These are phyloP conservation scores for Vanrija humicola DNA, from an alignment of 1,284 basidiomycete species.

Conservation along the genomic window DNA sequence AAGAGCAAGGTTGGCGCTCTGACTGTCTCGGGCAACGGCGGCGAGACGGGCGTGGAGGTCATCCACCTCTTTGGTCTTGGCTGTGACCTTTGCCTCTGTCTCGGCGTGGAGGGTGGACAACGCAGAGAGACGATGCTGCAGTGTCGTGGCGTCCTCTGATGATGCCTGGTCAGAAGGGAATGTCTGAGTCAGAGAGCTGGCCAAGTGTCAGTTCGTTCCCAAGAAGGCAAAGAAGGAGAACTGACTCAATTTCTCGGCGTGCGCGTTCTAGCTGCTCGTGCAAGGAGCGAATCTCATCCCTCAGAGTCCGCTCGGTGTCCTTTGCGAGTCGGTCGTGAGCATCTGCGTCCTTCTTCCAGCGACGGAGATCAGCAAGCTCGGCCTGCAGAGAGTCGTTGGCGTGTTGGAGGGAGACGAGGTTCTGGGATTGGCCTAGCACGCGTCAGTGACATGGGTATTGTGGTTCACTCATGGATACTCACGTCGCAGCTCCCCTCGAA, in stretches of 20 bases:
- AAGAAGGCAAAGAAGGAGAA: neutral
- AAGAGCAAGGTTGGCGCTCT: slow-evolving; percentile 22
- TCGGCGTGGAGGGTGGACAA: slow-evolving; percentile 34
- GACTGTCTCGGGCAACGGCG: slow-evolving; percentile 25
- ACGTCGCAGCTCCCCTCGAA: slow-evolving; percentile 40
- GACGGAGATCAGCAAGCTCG: slow-evolving; percentile 38
- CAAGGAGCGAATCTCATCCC: slow-evolving; percentile 32
- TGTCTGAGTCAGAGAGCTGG: slow-evolving; percentile 40
- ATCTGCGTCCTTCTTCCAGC: slow-evolving; percentile 41
- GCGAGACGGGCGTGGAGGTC: slow-evolving; percentile 30
- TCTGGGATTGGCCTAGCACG: slow-evolving; percentile 33
- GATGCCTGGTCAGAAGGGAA: slow-evolving; percentile 22
- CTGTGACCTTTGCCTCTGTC: slow-evolving; percentile 27
- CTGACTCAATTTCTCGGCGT: slow-evolving; percentile 47
- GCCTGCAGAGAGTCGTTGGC: slow-evolving; percentile 32
- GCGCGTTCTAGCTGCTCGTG: slow-evolving; percentile 41
- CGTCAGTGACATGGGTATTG: neutral
- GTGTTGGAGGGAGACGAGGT: slow-evolving; percentile 30
- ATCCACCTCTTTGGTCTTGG: slow-evolving; percentile 28
- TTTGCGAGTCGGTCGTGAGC: slow-evolving; percentile 26
- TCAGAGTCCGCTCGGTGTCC: slow-evolving; percentile 29
- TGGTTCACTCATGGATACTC: slow-evolving; percentile 8
- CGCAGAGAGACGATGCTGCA: slow-evolving; percentile 36
- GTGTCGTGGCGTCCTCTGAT: slow-evolving; percentile 20
- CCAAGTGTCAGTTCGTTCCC: neutral